phyloP scores from a whole-genome alignment of 1,284 basidiomycete genomes.

The Coniophora puteana region DNA sequence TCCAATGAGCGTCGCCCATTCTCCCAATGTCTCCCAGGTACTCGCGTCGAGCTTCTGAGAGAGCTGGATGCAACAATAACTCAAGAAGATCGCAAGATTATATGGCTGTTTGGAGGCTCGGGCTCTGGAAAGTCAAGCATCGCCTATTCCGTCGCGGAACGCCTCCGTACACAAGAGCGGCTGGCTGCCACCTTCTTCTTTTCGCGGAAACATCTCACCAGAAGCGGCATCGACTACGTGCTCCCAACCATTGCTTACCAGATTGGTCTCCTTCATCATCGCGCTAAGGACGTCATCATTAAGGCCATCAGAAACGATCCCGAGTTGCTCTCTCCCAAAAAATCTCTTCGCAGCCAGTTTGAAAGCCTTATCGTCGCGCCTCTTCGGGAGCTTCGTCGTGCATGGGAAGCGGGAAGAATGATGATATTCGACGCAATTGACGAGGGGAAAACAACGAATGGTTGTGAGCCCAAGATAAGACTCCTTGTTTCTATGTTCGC shows the following conservation, averaged over 20 bases:
- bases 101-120: constrained; percentile 17
- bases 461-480: too few species aligned
- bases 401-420: too few species aligned
- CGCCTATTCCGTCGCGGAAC: constrained; percentile 18
- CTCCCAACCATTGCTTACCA: constrained; percentile 14
- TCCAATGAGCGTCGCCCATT: constrained; percentile 18
- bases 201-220: constrained; percentile 13
- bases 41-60: constrained; percentile 17
- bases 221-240: constrained; percentile 9
- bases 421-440: too few species aligned
- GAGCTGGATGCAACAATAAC: too few species aligned
- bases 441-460: too few species aligned
- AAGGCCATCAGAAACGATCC: constrained; percentile 12
- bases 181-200: constrained; percentile 19
- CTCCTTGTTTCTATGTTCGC: too few species aligned
- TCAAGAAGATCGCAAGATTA: constrained; percentile 11
- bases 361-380: constrained; percentile 13
- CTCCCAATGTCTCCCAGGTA: constrained; percentile 20
- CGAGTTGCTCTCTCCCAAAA: constrained; percentile 17
- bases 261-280: constrained; percentile 8
- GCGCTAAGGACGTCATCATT: constrained; percentile 11
- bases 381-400: constrained; percentile 5
- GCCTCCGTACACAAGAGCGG: constrained; percentile 12
- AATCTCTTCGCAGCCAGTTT: constrained; percentile 20
- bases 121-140: constrained; percentile 19